A percentile compares a stretch with the other conserved stretches of the same genome.
Evolutionary conservation across 73 alveolate genomes (phyloP).

Genomic region (Durusdinium trenchii): DNA sequence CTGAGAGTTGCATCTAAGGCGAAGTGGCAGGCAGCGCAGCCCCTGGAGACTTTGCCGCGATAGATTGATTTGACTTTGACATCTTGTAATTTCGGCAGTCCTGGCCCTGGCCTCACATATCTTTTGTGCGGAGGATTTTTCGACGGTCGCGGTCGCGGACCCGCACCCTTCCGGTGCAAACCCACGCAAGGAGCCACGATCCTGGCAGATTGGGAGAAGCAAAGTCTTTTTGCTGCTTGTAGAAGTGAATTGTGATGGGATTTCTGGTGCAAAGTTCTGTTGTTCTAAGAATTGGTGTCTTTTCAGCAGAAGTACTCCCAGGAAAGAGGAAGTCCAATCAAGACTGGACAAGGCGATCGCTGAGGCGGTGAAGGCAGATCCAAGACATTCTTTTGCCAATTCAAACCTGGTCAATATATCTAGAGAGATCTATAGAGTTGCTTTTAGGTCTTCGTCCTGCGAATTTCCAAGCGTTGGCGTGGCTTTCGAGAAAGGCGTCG

Average conservation of each 20-base stretch:
- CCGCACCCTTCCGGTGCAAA: too few relatives aligned
- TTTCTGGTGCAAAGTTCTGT: too few relatives aligned
- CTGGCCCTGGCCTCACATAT: too few relatives aligned
- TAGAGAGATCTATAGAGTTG: not conserved
- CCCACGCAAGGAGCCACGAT: constrained; percentile 32
- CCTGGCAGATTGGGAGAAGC: constrained; percentile 91
- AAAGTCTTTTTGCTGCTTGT: constrained; percentile 65
- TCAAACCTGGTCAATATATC: not conserved
- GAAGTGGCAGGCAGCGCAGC: too few relatives aligned
- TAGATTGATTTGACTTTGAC: too few relatives aligned
- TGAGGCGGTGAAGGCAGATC: constrained; percentile 33
- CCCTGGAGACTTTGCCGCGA: too few relatives aligned
- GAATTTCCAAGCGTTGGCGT: constrained; percentile 49
- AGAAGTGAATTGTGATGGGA: not conserved
- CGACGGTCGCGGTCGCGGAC: too few relatives aligned
- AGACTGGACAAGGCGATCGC: constrained; percentile 32
- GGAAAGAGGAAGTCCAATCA: constrained; percentile 58
- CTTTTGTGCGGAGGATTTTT: too few relatives aligned
- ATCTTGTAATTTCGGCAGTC: too few relatives aligned
- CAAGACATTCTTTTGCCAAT: not conserved
- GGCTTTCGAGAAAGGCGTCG: constrained; percentile 26
- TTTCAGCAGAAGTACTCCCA: not conserved
- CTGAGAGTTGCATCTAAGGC: too few relatives aligned
- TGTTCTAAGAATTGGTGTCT: too few relatives aligned
- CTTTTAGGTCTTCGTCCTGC: constrained; percentile 33